Evolutionary conservation across 179 eudicot species (phyloP), one percentile per base, ranked within the genome.

Genomic region (Corrigiola litoralis): DNA sequence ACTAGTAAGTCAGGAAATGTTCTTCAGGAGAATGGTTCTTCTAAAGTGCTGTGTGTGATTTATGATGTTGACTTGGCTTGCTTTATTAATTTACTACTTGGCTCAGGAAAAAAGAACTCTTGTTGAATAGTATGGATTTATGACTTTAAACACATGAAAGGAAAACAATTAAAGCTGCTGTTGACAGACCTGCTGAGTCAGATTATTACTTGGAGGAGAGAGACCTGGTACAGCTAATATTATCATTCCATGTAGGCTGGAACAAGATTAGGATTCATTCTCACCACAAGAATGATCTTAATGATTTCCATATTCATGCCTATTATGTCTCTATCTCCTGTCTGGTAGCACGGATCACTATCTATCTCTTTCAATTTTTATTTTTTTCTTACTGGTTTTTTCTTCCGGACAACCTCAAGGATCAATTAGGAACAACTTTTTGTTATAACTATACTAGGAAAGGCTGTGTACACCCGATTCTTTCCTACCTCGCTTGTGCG

Each of bases 151-250:
- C 25, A 34, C 34, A 36, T 38, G 67, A 52, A 61, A 69, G 41
- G 37, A 38, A n/a, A 56, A 56, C 1, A 32, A 42, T 18, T 41
- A 29, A 61, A 61, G 67, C 21, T 52, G 54, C 44, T 70, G 74
- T 45, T 53, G 74, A 70, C 62, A 33, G 38, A 63, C 20, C 6
- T 17, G 64, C 27, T 17, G n/a, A 70, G 58, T 64, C 34, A 29
- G 61, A 34, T 18, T 58, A 41, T 49, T 64, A 64, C 61, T 48
- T 74, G 79, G 75, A 63, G 66, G 53, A 48, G 73, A 69, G 64
- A 63, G 56, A 45, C 17, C 11, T 45, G 14, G 45, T 55, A 27
- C 49, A 50, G 67, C 40, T 57, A 66, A 72, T 65, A 59, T 41
- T 25, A 49, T 66, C 45, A 65, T 41, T 66, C 71, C 76, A 72